Evolutionary conservation across 768 basidiomycete species (phyloP).

Genomic region (Psilocybe azurescens): DNA sequence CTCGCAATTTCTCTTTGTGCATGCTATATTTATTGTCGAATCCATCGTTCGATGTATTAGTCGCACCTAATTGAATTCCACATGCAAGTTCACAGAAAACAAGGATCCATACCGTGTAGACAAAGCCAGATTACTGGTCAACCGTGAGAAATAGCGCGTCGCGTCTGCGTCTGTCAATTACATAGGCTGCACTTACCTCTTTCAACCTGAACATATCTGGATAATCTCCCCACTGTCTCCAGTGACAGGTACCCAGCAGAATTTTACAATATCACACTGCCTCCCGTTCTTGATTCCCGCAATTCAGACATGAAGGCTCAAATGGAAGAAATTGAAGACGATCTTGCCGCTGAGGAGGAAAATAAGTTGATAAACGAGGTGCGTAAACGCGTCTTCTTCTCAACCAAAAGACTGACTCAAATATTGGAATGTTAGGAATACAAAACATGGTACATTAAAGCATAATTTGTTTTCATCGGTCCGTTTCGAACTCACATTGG

Average conservation of each 20-base stretch:
- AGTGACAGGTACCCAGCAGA: background rate
- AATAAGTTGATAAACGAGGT: slow-evolving; percentile 91
- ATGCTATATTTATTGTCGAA: slow-evolving; percentile 1
- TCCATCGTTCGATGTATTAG: background rate
- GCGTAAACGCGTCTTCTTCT: slow-evolving; percentile 30
- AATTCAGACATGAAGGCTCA: slow-evolving; percentile 47
- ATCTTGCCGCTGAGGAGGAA: slow-evolving; percentile 83
- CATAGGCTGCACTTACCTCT: background rate
- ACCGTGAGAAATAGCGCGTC: slow-evolving; percentile 50
- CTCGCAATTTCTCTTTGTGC: background rate
- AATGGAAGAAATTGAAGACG: slow-evolving; percentile 77
- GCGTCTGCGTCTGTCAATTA: slow-evolving; percentile 27
- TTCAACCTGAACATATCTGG: background rate
- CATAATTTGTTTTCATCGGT: background rate
- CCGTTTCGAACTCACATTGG: slow-evolving; percentile 3
- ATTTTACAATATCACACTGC: background rate
- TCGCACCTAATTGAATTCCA: background rate
- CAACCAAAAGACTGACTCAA: slow-evolving; percentile 3
- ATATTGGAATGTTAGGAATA: slow-evolving; percentile 61
- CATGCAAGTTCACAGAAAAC: background rate
- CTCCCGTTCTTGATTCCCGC: background rate
- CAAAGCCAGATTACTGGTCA: background rate
- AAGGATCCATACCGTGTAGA: no score
- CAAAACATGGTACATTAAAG: slow-evolving; percentile 70
- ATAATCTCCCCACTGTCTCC: background rate